Percentiles rank a stretch among this genome's conserved stretches.
These are phyloP conservation scores for Pochonia chlamydosporia DNA, from an alignment of 2,329 filamentous ascomycete species.

Conservation along the genomic window DNA sequence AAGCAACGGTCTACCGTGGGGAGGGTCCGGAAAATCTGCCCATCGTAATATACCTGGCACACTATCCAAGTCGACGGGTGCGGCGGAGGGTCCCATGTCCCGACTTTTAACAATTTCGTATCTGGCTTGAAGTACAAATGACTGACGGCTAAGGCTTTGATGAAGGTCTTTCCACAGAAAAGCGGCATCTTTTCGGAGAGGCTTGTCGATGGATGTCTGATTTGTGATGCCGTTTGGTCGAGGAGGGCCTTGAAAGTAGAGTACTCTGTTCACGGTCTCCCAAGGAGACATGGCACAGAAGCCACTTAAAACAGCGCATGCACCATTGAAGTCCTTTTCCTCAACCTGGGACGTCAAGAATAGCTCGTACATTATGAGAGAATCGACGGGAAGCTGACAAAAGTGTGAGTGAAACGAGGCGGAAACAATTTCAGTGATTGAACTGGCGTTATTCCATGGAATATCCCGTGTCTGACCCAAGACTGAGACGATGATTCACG, in stretches of 20 bases:
- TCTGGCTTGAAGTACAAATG: slow-evolving; percentile 49
- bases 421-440: too few relatives aligned
- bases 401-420: too few relatives aligned
- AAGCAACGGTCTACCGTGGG: slow-evolving; percentile 37
- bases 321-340: slow-evolving; percentile 41
- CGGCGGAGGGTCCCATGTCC: slow-evolving; percentile 35
- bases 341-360: slow-evolving; percentile 51
- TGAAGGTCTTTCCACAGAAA: slow-evolving; percentile 48
- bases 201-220: slow-evolving; percentile 31
- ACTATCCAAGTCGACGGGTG: slow-evolving; percentile 33
- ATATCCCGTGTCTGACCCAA: too few relatives aligned
- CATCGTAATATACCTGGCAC: slow-evolving; percentile 46
- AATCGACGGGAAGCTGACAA: background rate
- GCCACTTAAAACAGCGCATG: slow-evolving; percentile 49
- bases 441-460: too few relatives aligned
- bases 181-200: slow-evolving; percentile 29
- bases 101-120: slow-evolving; percentile 46
- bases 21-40: slow-evolving; percentile 56
- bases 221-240: slow-evolving; percentile 41
- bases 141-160: slow-evolving; percentile 48
- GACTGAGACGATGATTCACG: too few relatives aligned
- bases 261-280: slow-evolving; percentile 42
- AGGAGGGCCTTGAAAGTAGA: slow-evolving; percentile 46
- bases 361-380: slow-evolving; percentile 47
- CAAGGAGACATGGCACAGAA: slow-evolving; percentile 51